Base-by-base conservation (phyloP, 2,329 filamentous ascomycete genomes). In the Nothophaeocryptopus gaeumannii region DNA sequence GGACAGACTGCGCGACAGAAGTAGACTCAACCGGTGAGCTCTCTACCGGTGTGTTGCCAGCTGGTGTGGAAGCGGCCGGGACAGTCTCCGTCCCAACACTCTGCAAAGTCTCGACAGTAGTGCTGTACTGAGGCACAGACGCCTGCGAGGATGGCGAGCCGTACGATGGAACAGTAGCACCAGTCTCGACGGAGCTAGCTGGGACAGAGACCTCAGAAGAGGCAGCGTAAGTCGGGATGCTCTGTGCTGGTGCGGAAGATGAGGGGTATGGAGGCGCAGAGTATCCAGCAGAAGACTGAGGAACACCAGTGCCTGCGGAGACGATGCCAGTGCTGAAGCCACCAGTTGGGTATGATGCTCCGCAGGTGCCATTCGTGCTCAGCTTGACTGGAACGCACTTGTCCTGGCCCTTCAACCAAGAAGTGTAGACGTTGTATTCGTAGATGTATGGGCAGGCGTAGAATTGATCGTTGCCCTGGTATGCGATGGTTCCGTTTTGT, bases 341-440 rank as follows among this genome's bases (percentile, higher is more conserved):
- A 8, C 37, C 44, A 40, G 44, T 26, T 15, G 39, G 29, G 13
- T 42, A 33, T 8, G 32, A 43, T 31, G 39, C 48, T 32, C 41
- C 39, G 34, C 51, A 57, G 33, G 48, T 49, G 26, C 45, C 42
- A 16, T 54, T 51, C 13, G 51, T 53, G 39, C 38, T 54, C 4
- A 57, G 45, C 36, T 54, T 51, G 39, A 57, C 32, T 9, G 54
- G 45, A n/a, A 42, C 30, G 37, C 54, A 57, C 35, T 54, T 54
- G 30, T 54, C 51, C 33, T 57, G 54, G 3, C 41, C 48, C 12
- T 45, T 39, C 15, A 57, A 39, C 39, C 45, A 47, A 11, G 46
- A 32, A 5, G 54, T 57, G 48, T 54, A 57, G 15, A 57, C 34
- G 8, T 54, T 57, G 51, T 57, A 57, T 39, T 57, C 54, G 15